Base-by-base conservation (phyloP, 805 yeast genomes). In the Ascoidea asiatica region DNA sequence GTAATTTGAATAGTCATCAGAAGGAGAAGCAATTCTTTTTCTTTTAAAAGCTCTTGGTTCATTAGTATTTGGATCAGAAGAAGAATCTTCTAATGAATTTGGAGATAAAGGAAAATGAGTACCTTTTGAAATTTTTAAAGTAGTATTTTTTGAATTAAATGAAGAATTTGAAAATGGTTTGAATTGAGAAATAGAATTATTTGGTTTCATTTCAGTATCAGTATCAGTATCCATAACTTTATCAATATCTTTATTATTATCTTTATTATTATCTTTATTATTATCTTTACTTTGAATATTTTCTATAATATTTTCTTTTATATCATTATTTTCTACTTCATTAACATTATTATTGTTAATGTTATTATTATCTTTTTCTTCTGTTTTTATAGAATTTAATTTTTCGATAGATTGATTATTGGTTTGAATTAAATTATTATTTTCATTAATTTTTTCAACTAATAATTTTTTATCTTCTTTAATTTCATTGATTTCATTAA, bases 61-160 rank as follows among this genome's bases (percentile, higher is more conserved):
- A 19, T 58, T 50, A 11, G 68, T 66, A 43, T 65, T 68, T 5
- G 74, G 66, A 44, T 76, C 81, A 0, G 79, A 71, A 4, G 72
- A 68, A 18, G 76, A 77, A 45, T 77, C 81, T 51, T 77, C 81
- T 50, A 77, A 64, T 2, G 81, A 75, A 38, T 77, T 71, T 33
- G 83, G 82, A 0, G 82, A 76, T n/a, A 74, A 64, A 11, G 33
- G 33, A 23, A 7, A 7, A 11, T 6, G 11, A 23, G 6, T 23
- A 23, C 6, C 11, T 56, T 21, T 47, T 53, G 19, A 46, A 19
- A 20, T 13, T 29, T 41, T 41, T 11, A 23, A 44, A 38, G 44
- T 44, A 46, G 43, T 43, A 41, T 22, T 43, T 36, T 37, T 49
- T 41, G 8, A 35, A 5, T 18, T 43, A 20, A 36, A 33, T n/a